Conservation (phyloP, 1,139 yeast genomes). For the Yamadazyma dendronema region DNA sequence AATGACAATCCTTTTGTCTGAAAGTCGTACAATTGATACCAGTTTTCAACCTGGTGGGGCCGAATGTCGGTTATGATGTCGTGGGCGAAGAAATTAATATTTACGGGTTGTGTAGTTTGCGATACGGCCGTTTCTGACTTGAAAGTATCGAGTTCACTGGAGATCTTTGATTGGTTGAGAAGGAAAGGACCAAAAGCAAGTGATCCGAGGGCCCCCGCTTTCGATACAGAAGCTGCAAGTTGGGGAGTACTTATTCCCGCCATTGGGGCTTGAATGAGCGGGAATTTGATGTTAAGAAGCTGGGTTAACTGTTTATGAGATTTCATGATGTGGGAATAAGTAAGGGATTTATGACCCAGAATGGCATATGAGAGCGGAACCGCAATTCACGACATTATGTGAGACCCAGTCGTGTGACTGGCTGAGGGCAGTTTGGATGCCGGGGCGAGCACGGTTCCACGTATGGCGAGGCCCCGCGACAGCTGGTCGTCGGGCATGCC, state of each 20-base stretch:
- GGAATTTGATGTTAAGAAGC: slow-evolving; percentile 17
- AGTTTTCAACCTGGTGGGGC: slow-evolving; percentile 20
- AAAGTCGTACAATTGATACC: slow-evolving; percentile 18
- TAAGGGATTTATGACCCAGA: neutral
- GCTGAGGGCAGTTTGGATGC: no score
- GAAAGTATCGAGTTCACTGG: slow-evolving; percentile 16
- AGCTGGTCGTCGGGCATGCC: no score
- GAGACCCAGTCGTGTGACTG: no score
- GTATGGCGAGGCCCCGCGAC: no score
- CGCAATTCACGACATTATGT: no score
- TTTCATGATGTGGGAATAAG: slow-evolving; percentile 6
- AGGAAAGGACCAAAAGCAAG: slow-evolving; percentile 40
- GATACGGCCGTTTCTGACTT: slow-evolving; percentile 11
- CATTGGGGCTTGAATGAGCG: slow-evolving; percentile 54
- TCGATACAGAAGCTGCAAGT: slow-evolving; percentile 37
- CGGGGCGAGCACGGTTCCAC: no score
- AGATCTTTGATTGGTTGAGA: slow-evolving; percentile 12
- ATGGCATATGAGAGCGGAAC: no score
- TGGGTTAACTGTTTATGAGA: slow-evolving; percentile 8
- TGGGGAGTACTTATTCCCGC: slow-evolving; percentile 47
- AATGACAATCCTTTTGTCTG: slow-evolving; percentile 15
- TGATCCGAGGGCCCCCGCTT: slow-evolving; percentile 47
- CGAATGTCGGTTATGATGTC: slow-evolving; percentile 19
- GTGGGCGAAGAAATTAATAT: slow-evolving; percentile 49
- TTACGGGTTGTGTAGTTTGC: slow-evolving; percentile 21